These are phyloP conservation scores for Suhomyces bolitotheri DNA, from an alignment of 1,139 yeast genomes.

Conservation along the genomic window DNA sequence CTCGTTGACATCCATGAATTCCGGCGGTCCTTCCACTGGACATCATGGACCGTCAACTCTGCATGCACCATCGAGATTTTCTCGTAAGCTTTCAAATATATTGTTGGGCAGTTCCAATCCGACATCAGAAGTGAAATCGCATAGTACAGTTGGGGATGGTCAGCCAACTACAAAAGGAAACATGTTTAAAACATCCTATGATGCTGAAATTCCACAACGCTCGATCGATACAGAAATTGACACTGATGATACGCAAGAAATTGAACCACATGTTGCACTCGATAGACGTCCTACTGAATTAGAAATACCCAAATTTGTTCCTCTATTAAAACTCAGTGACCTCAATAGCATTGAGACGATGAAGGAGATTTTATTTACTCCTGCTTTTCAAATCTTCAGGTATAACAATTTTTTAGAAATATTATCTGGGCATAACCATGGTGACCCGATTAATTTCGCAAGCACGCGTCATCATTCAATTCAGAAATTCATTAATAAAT, in stretches of 20 bases:
- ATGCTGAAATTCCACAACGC: slow-evolving; percentile 9
- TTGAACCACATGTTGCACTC: slow-evolving; percentile 3
- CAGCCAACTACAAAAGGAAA: slow-evolving; percentile 1
- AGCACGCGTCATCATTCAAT: slow-evolving; percentile 40
- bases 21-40: slow-evolving; percentile 4
- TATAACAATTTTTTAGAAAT: slow-evolving; percentile 38
- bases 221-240: slow-evolving; percentile 3
- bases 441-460: slow-evolving; percentile 47
- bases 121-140: background rate
- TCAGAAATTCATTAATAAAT: slow-evolving; percentile 32
- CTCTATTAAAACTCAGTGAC: slow-evolving; percentile 25
- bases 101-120: slow-evolving; percentile 11
- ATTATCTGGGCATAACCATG: slow-evolving; percentile 33
- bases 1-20: slow-evolving; percentile 14
- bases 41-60: slow-evolving; percentile 5
- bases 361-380: slow-evolving; percentile 25
- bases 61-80: slow-evolving; percentile 17
- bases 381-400: slow-evolving; percentile 36
- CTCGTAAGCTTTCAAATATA: slow-evolving; percentile 19
- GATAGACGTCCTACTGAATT: slow-evolving; percentile 7
- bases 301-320: slow-evolving; percentile 20
- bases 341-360: slow-evolving; percentile 30
- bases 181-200: slow-evolving; percentile 11
- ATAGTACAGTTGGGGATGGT: background rate
- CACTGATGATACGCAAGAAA: background rate